Base-by-base conservation (phyloP, 805 yeast species). In the Candida alai region DNA sequence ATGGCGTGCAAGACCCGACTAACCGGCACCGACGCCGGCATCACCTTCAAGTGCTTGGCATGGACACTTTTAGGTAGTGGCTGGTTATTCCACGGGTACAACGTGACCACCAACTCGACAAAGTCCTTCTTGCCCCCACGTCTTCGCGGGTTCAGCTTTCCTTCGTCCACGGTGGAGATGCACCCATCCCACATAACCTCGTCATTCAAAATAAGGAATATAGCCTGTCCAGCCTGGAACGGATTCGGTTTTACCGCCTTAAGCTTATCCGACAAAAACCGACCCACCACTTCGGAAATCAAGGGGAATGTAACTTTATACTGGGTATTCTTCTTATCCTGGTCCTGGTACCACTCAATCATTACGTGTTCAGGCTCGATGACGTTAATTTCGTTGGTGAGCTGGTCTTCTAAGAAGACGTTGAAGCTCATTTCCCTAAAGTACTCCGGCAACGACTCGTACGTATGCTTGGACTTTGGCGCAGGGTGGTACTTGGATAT, bases 1-100 rank as follows among this genome's bases (percentile, higher is more conserved):
- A 81, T 82, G 1, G 87, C 82, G 44, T 73, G 70, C 50, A 81
- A 62, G 5, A 79, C 78, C 53, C 88, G 62, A 27, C 76, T 70
- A 5, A 78, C 73, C 3, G 82, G 81, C 4, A 76, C 74, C 6
- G 82, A 74, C 14, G 78, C 77, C 1, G 87, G 86, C 31, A 81
- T 48, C 9, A 82, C 49, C 21, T 60, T 53, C 27, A 65, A 52
- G 21, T 48, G 49, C 25, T 54, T 51, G 5, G 65, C 62, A 32
- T 65, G 62, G 4, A 66, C 62, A 2, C 67, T 53, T 7, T 50
- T 56, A 1, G 84, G 84, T 39, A 78, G 59, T 3, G 66, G 65
- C 28, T 55, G 53, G 20, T 58, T 59, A 47, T 79, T 80, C 87
- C 88, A 80, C 11, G 67, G 62, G 47, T 70, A 78, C 14, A 76